These are phyloP conservation scores for Aspergillus egyptiacus DNA, from an alignment of 495 filamentous ascomycete genomes.

Conservation along the genomic window DNA sequence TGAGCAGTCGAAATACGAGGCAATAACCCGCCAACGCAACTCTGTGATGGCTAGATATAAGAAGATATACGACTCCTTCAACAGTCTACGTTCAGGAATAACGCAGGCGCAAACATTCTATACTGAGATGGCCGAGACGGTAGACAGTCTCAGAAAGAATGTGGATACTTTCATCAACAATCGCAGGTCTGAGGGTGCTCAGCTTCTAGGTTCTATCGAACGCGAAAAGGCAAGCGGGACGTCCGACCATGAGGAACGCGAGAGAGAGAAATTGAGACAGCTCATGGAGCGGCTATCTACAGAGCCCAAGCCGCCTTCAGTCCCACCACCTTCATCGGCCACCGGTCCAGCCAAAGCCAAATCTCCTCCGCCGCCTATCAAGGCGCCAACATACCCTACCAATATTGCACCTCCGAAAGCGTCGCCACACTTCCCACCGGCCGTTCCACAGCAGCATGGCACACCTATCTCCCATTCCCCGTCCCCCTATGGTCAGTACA, in stretches of 20 bases:
- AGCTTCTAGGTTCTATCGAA: slow-evolving; percentile 84
- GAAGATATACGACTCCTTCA: slow-evolving; percentile 85
- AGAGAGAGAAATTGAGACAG: slow-evolving; percentile 76
- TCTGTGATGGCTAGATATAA: slow-evolving; percentile 82
- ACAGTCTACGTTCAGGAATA: slow-evolving; percentile 81
- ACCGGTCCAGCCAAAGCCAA: slow-evolving; percentile 31
- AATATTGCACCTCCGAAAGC: slow-evolving; percentile 33
- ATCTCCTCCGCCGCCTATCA: slow-evolving; percentile 41
- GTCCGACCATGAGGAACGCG: slow-evolving; percentile 71
- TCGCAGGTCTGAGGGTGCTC: slow-evolving; percentile 82
- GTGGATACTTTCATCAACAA: slow-evolving; percentile 97
- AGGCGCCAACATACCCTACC: slow-evolving; percentile 35
- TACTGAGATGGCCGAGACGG: slow-evolving; percentile 89
- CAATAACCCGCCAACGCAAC: slow-evolving; percentile 73
- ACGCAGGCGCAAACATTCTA: slow-evolving; percentile 88
- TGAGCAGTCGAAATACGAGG: slow-evolving; percentile 92
- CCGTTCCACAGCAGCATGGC: slow-evolving; percentile 25
- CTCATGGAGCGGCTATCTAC: slow-evolving; percentile 95
- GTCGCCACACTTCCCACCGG: slow-evolving; percentile 45
- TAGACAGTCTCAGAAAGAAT: slow-evolving; percentile 92
- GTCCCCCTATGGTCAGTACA: slow-evolving; percentile 40
- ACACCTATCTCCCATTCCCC: slow-evolving; percentile 36
- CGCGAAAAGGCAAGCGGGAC: slow-evolving; percentile 61
- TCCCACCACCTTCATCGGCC: slow-evolving; percentile 39
- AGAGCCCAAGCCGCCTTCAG: slow-evolving; percentile 48